phyloP scores from a whole-genome alignment of 345 rosid genomes.

The Pistacia vera region DNA sequence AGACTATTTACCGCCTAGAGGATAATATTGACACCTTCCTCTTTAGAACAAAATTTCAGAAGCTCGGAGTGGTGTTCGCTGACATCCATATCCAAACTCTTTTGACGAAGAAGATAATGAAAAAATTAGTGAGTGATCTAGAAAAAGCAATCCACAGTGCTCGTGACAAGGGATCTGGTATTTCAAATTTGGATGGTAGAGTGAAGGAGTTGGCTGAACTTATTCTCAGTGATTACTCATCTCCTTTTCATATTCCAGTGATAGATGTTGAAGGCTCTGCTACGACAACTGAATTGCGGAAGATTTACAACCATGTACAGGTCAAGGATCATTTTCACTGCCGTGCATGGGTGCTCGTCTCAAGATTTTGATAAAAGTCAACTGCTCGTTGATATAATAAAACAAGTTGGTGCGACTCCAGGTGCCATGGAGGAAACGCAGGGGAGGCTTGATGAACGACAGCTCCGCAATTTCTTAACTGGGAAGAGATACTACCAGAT shows the following conservation, averaged over 20 bases:
- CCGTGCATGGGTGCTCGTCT: conserved; percentile 5
- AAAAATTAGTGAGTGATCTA: background rate
- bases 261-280: conserved; percentile 38
- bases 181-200: background rate
- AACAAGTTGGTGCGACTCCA: background rate
- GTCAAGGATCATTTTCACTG: background rate
- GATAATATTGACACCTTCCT: too few species aligned
- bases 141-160: too few species aligned
- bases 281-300: conserved; percentile 23
- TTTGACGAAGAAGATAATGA: background rate
- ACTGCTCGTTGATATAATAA: background rate
- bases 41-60: too few species aligned
- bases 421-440: too few species aligned
- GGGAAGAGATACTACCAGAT: background rate
- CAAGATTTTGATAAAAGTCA: background rate
- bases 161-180: background rate
- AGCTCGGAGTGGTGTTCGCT: too few species aligned
- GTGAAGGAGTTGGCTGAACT: background rate
- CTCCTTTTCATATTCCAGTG: conserved; percentile 18
- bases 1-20: too few species aligned
- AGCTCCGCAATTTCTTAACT: conserved; percentile 7
- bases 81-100: background rate
- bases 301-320: background rate
- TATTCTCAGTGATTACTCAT: background rate
- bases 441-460: background rate